These are phyloP conservation scores for Psophocarpus tetragonolobus DNA, from an alignment of 306 rosid genomes.

Conservation along the genomic window DNA sequence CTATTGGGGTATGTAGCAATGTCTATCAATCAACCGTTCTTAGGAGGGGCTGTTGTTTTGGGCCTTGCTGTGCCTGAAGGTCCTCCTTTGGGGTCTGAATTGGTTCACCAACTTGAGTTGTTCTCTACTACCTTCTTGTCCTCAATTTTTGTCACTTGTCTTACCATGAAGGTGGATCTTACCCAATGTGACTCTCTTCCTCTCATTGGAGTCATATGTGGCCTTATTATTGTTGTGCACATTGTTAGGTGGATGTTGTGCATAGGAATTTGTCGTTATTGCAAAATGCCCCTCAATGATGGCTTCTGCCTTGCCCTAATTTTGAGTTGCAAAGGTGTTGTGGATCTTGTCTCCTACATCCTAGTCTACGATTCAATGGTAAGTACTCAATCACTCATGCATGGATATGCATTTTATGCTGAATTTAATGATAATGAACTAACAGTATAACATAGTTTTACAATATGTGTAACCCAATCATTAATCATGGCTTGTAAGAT, in stretches of 20 bases:
- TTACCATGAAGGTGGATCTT: conserved; percentile 46
- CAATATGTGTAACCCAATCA: too few relatives aligned
- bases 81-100: conserved; percentile 52
- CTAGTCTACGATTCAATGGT: conserved; percentile 26
- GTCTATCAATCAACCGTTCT: background rate
- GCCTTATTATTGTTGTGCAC: too few relatives aligned
- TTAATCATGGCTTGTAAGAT: too few relatives aligned
- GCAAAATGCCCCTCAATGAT: conserved; percentile 34
- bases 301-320: background rate
- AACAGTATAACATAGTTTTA: too few relatives aligned
- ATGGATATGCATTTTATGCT: too few relatives aligned
- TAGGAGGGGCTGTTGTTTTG: conserved; percentile 34
- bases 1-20: background rate
- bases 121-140: conserved; percentile 33
- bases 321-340: conserved; percentile 57
- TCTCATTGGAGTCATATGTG: too few relatives aligned
- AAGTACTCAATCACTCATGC: too few relatives aligned
- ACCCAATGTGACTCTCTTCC: too few relatives aligned
- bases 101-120: conserved; percentile 42
- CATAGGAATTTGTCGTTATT: conserved; percentile 25
- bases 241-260: too few relatives aligned
- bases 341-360: conserved; percentile 29
- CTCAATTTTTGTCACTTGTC: conserved; percentile 47
- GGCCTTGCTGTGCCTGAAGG: conserved; percentile 63
- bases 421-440: too few relatives aligned